Conservation (phyloP, 805 yeast genomes). For the Ogataea neopini region DNA sequence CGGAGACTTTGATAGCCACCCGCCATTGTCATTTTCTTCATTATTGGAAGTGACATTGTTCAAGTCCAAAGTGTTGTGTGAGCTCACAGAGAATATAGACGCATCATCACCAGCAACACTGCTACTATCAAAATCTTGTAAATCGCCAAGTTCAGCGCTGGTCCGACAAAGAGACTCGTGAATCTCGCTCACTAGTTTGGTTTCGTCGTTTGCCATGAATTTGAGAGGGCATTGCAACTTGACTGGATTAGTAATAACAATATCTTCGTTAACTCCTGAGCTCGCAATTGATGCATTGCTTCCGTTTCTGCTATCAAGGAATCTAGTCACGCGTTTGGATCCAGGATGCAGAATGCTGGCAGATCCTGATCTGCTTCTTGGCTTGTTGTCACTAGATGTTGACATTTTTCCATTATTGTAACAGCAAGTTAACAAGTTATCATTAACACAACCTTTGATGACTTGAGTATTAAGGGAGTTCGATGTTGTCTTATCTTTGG, state of each 20-base stretch:
- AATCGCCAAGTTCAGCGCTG: conserved; percentile 26
- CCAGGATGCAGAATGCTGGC: conserved; percentile 12
- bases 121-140: conserved; percentile 20
- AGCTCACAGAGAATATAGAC: conserved; percentile 30
- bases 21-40: conserved; percentile 17
- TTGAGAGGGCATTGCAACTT: conserved; percentile 38
- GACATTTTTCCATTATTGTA: conserved; percentile 37
- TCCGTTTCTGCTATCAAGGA: conserved; percentile 19
- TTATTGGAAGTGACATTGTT: neutral
- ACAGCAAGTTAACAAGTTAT: conserved; percentile 61
- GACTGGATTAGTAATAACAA: conserved; percentile 38
- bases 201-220: conserved; percentile 35
- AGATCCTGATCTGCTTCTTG: conserved; percentile 25
- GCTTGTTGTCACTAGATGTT: neutral
- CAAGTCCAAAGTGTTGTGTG: conserved; percentile 22
- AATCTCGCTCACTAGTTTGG: conserved; percentile 27
- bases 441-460: conserved; percentile 53
- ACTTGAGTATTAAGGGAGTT: conserved; percentile 56
- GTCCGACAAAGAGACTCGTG: conserved; percentile 29
- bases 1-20: conserved; percentile 28
- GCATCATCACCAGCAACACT: conserved; percentile 18
- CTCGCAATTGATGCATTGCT: conserved; percentile 4
- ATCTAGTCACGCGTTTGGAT: conserved; percentile 22
- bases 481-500: conserved; percentile 45
- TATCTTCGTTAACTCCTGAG: conserved; percentile 25